Base-by-base conservation (phyloP, 2,329 filamentous ascomycete genomes). In the Fusarium nurragi region DNA sequence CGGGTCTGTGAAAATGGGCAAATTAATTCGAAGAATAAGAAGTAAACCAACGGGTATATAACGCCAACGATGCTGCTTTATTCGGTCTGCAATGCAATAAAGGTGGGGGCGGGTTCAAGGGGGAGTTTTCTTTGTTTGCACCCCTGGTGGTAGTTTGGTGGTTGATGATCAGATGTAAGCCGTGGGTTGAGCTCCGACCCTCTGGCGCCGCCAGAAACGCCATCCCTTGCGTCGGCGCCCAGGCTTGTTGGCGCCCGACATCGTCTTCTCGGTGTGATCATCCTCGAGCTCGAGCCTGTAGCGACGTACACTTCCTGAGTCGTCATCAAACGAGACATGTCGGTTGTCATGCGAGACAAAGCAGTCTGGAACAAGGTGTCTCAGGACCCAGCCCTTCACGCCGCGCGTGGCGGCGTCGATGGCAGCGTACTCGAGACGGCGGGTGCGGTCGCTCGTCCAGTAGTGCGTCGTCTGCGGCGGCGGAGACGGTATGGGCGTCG, bases 401-500 rank as follows among this genome's bases (percentile, higher is more conserved):
- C 87, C 87, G 3, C 81, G 80, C 32, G 81, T 84, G 3, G 87
- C 86, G 0, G 86, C 86, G 46, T 90, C 87, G 37, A 90, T 90
- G 53, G 87, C 87, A 0, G 86, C 87, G 67, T 90, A 90, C 76
- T 90, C 87, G 5, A 88, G 79, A 12, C 86, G 80, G 5, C 87
- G 81, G 0, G 87, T 89, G 50, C 80, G 80, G 71, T 89, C 85
- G 69, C 85, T 88, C 2, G 86, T 89, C 87, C 87, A 90, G 76
- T 89, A 90, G 71, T 89, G 86, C 2, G 85, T 86, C 4, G 87
- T 88, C 65, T 83, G 81, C 5, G 85, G 86, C 2, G 85, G 86
- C 3, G 80, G 78, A 4, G 79, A 75, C 30, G 78, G 77, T 4
- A 75, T 55, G 2, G 71, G 64, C 37, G 57, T 65, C 19, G 60